phyloP scores from a whole-genome alignment of 495 filamentous ascomycete genomes.

The Talaromyces liani region DNA sequence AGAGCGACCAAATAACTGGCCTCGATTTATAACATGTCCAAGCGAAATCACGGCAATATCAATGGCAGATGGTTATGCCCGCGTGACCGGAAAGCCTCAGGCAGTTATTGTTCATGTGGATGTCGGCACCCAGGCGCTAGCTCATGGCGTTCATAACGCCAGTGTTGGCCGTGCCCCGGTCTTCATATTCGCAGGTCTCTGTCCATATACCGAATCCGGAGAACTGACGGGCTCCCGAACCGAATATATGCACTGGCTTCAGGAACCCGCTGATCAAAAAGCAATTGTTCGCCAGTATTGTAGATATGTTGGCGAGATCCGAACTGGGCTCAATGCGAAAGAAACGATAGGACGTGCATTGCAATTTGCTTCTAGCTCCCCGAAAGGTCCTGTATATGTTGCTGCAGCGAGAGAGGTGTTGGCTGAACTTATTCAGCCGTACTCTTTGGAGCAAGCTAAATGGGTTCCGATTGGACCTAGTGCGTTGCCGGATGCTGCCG shows the following conservation, averaged over 20 bases:
- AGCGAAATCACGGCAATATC: too few species aligned
- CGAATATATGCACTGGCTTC: constrained; percentile 78
- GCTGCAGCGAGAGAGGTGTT: constrained; percentile 35
- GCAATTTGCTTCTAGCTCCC: constrained; percentile 60
- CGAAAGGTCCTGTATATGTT: constrained; percentile 64
- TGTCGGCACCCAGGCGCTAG: too few species aligned
- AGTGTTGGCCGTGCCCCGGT: too few species aligned
- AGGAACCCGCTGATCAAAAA: constrained; percentile 71
- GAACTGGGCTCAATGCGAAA: constrained; percentile 62
- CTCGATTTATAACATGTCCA: too few species aligned
- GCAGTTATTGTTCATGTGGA: too few species aligned
- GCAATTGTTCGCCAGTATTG: constrained; percentile 53
- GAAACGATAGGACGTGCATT: constrained; percentile 72
- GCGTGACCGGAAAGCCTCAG: too few species aligned
- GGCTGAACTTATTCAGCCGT: constrained; percentile 63
- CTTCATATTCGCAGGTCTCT: not conserved
- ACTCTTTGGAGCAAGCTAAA: constrained; percentile 48
- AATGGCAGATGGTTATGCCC: too few species aligned
- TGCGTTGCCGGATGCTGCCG: constrained; percentile 47
- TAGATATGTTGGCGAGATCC: too few species aligned
- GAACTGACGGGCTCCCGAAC: constrained; percentile 67
- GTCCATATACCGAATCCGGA: constrained; percentile 64
- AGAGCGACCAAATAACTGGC: too few species aligned
- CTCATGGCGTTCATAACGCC: too few species aligned
- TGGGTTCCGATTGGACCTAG: constrained; percentile 61